A percentile compares a stretch with the other conserved stretches of the same genome.
These are phyloP conservation scores for Dentiscutata heterogama DNA, from an alignment of 371 early-diverging fungal genomes.

Conservation along the genomic window DNA sequence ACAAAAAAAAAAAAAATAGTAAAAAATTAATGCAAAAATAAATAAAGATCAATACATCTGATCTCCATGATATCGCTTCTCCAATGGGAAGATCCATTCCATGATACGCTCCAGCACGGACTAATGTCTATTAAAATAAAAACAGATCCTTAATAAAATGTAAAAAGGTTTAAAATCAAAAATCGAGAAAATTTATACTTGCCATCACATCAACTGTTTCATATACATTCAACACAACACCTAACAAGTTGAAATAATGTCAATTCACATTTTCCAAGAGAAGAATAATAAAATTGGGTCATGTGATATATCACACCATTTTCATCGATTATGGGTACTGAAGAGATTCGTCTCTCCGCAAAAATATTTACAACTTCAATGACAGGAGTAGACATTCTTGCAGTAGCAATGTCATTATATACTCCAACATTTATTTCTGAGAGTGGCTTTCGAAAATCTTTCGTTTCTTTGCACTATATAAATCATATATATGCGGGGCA, in stretches of 20 bases:
- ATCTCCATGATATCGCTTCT: constrained; percentile 83
- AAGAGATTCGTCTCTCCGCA: constrained; percentile 87
- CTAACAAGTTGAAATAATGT: constrained; percentile 49
- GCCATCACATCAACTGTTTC: constrained; percentile 96
- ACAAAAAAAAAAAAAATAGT: neutral
- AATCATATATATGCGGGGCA: constrained; percentile 1
- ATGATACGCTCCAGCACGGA: constrained; percentile 72
- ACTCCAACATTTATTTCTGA: constrained; percentile 88
- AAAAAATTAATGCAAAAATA: neutral
- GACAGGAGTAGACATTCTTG: constrained; percentile 80
- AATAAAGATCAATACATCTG: constrained; percentile 63
- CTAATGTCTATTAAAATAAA: constrained; percentile 60
- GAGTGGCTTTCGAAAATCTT: constrained; percentile 73
- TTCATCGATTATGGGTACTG: constrained; percentile 93
- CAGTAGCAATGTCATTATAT: constrained; percentile 82
- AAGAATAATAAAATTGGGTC: neutral
- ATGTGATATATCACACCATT: constrained; percentile 60
- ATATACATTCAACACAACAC: constrained; percentile 90
- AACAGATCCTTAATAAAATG: neutral
- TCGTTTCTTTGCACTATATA: constrained; percentile 70
- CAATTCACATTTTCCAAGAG: neutral
- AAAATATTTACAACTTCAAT: constrained; percentile 91
- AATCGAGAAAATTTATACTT: constrained; percentile 44
- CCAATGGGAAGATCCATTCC: constrained; percentile 87
- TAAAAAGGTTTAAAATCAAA: neutral